Percentiles rank a stretch among this genome's conserved stretches.
phyloP scores from a whole-genome alignment of 306 rosid genomes.

The Sphenostylis stenocarpa region DNA sequence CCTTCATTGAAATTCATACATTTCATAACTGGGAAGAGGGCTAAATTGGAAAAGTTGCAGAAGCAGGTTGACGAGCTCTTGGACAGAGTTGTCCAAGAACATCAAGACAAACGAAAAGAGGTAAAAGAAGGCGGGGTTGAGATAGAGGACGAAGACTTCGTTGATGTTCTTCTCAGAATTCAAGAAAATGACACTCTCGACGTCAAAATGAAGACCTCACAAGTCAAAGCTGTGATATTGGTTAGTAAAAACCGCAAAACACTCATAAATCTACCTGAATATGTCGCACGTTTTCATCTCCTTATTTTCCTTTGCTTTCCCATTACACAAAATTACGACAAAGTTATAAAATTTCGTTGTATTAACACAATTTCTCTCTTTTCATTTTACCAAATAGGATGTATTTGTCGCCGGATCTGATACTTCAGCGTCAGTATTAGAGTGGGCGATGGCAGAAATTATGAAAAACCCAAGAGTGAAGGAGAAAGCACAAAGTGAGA shows the following conservation, averaged over 20 bases:
- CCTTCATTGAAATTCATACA: constrained; percentile 21
- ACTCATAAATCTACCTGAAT: neutral
- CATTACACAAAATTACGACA: too few relatives aligned
- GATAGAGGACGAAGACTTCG: constrained; percentile 8
- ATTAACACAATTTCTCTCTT: neutral
- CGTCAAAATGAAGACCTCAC: neutral
- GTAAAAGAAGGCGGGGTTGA: neutral
- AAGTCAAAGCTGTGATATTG: constrained; percentile 31
- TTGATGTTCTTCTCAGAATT: constrained; percentile 30
- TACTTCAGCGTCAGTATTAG: constrained; percentile 7
- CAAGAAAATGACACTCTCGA: constrained; percentile 1
- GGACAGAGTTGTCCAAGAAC: neutral
- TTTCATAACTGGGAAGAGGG: neutral
- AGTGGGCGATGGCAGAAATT: constrained; percentile 28
- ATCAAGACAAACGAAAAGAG: neutral
- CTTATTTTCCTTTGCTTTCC: neutral
- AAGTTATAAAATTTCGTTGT: too few relatives aligned
- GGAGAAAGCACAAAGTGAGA: constrained; percentile 9
- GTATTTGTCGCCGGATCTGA: neutral
- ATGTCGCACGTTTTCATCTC: neutral
- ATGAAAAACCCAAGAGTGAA: constrained; percentile 20
- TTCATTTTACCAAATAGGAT: neutral
- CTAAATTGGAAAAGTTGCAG: neutral
- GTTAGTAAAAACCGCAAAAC: constrained; percentile 17
- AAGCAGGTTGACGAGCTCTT: neutral